phyloP scores from a whole-genome alignment of 768 basidiomycete genomes.

The Tylopilus cervinicoccineus region DNA sequence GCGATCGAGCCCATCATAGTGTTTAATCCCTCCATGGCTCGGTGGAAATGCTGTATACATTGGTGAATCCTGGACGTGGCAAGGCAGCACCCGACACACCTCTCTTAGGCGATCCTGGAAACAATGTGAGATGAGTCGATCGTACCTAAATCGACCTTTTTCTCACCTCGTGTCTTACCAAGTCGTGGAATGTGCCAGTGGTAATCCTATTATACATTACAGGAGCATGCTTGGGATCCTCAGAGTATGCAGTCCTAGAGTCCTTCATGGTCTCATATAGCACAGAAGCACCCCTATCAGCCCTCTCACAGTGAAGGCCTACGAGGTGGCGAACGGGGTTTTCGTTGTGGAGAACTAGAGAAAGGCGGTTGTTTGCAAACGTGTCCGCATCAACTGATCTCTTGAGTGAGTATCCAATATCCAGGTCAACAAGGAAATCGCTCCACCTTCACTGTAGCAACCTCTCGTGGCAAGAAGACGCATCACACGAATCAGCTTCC shows the following conservation, averaged over 20 bases:
- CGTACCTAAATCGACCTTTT: not conserved
- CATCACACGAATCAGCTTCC: constrained; percentile 29
- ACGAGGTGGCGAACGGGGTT: constrained; percentile 21
- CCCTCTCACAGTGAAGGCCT: constrained; percentile 17
- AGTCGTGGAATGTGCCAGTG: constrained; percentile 23
- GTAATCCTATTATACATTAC: constrained; percentile 17
- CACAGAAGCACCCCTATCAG: constrained; percentile 13
- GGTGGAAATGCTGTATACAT: constrained; percentile 19
- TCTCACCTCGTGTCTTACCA: constrained; percentile 20
- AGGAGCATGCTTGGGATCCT: constrained; percentile 20
- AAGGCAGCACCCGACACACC: constrained; percentile 4
- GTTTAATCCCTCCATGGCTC: constrained; percentile 22
- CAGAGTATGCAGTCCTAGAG: constrained; percentile 13
- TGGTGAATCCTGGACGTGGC: not conserved
- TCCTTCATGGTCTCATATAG: constrained; percentile 29
- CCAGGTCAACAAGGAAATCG: not conserved
- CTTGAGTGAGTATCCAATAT: not conserved
- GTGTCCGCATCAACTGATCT: constrained; percentile 26
- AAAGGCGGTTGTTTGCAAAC: constrained; percentile 35
- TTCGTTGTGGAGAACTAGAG: constrained; percentile 22
- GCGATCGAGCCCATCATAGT: constrained; percentile 24
- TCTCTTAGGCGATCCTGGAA: constrained; percentile 18
- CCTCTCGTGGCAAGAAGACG: constrained; percentile 29
- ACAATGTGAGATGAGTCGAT: not conserved
- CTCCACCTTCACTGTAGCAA: constrained; percentile 32